Percentiles rank a stretch among this genome's conserved stretches.
Conservation (phyloP, 1,284 basidiomycete species). For the Xerocomus nothofagi region DNA sequence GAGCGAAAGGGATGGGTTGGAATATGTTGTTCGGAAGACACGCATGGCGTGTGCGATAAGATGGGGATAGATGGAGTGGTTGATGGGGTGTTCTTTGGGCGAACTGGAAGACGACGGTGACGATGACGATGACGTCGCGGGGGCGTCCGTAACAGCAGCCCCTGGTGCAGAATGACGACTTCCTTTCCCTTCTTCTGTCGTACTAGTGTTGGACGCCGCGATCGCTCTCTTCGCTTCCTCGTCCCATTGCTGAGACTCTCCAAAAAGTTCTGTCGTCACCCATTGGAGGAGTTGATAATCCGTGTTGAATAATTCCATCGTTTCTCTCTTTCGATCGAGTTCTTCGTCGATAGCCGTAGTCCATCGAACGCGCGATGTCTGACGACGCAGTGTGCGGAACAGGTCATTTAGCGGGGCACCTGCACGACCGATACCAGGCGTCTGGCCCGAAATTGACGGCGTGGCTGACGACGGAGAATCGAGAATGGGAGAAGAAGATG, state of each 20-base stretch:
- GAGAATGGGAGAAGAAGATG: not conserved
- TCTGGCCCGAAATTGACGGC: constrained; percentile 2
- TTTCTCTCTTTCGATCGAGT: constrained; percentile 75
- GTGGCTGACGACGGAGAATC: not conserved
- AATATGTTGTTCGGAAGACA: constrained; percentile 72
- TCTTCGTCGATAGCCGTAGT: constrained; percentile 53
- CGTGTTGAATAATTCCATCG: constrained; percentile 67
- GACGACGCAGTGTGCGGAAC: constrained; percentile 45
- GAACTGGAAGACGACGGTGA: constrained; percentile 6
- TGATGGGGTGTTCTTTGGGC: constrained; percentile 40
- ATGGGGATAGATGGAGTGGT: constrained; percentile 69
- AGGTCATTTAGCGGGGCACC: constrained; percentile 29
- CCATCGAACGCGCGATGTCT: constrained; percentile 50
- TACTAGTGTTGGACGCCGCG: not conserved
- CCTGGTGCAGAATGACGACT: not conserved
- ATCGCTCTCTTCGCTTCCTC: constrained; percentile 43
- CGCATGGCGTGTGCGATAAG: constrained; percentile 74
- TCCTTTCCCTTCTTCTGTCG: not conserved
- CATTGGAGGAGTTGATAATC: constrained; percentile 77
- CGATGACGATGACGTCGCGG: not conserved
- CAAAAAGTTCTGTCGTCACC: constrained; percentile 73
- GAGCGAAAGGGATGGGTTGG: constrained; percentile 80
- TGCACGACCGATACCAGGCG: constrained; percentile 17
- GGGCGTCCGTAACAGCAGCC: not conserved
- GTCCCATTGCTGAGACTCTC: constrained; percentile 50